Evolutionary conservation across 148 eudicot species (phyloP).

Genomic region (Diospyros kaki): DNA sequence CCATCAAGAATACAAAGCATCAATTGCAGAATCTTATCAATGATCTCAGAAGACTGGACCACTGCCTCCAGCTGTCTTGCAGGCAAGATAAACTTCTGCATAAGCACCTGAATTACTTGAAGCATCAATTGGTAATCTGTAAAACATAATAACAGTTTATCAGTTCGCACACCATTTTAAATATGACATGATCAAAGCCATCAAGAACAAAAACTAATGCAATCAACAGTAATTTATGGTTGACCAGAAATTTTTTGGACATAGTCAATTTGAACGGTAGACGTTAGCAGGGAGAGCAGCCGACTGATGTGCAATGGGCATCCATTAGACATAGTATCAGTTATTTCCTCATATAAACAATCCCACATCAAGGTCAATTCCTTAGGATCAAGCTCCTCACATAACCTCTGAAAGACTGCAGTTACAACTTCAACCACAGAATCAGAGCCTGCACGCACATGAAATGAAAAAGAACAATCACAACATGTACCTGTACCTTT

Average conservation of each 20-base stretch:
- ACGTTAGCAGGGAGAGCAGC: slow-evolving; percentile 63
- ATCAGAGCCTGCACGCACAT: slow-evolving; percentile 42
- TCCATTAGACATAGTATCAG: slow-evolving; percentile 27
- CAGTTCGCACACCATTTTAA: background rate
- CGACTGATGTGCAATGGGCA: slow-evolving; percentile 42
- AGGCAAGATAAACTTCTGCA: slow-evolving; percentile 41
- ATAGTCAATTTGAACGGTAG: slow-evolving; percentile 48
- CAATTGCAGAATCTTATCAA: slow-evolving; percentile 53
- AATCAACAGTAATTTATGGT: slow-evolving; percentile 14
- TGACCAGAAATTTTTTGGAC: slow-evolving; percentile 56
- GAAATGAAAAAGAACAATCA: background rate
- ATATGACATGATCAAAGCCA: background rate
- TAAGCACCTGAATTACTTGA: slow-evolving; percentile 42
- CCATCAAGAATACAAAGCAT: slow-evolving; percentile 74
- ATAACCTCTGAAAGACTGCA: slow-evolving; percentile 49
- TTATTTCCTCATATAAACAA: slow-evolving; percentile 43
- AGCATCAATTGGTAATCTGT: slow-evolving; percentile 59
- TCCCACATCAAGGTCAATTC: slow-evolving; percentile 57
- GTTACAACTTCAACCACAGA: slow-evolving; percentile 58
- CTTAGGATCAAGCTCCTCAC: slow-evolving; percentile 46
- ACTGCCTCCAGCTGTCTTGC: slow-evolving; percentile 17
- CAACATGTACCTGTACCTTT: background rate
- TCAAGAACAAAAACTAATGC: background rate
- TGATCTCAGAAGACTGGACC: slow-evolving; percentile 40
- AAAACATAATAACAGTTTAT: slow-evolving; percentile 4